phyloP scores from a whole-genome alignment of 176 grass and related monocot species.

The Chrysopogon serrulatus region DNA sequence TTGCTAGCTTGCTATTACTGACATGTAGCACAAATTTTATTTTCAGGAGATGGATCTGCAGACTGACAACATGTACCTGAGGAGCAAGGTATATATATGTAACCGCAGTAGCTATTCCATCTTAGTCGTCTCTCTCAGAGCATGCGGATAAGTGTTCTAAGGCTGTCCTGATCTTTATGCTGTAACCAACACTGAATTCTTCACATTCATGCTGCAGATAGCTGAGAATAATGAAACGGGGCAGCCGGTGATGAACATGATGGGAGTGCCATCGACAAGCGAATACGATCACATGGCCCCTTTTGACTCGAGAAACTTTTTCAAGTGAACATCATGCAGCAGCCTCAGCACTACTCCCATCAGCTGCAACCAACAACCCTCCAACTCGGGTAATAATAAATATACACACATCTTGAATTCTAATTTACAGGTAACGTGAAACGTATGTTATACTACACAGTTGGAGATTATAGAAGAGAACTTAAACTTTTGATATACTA shows the following conservation, averaged over 20 bases:
- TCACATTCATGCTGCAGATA: constrained; percentile 37
- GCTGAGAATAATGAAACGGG: constrained; percentile 67
- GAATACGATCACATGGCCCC: constrained; percentile 64
- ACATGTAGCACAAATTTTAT: background rate
- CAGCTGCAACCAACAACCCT: constrained; percentile 76
- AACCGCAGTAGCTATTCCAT: background rate
- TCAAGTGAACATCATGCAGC: constrained; percentile 64
- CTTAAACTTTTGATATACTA: background rate
- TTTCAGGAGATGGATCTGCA: constrained; percentile 72
- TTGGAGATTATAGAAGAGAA: background rate
- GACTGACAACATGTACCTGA: constrained; percentile 58
- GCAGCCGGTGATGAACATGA: constrained; percentile 65
- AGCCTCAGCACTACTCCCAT: constrained; percentile 57
- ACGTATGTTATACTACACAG: background rate
- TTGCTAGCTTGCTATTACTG: background rate
- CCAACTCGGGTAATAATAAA: constrained; percentile 60
- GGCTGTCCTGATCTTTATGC: background rate
- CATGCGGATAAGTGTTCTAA: background rate
- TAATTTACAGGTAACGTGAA: background rate
- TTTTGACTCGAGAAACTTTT: constrained; percentile 88
- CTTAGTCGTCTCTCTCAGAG: background rate
- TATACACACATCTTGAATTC: background rate
- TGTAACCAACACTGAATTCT: background rate
- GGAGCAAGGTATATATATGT: constrained; percentile 63
- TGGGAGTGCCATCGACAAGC: constrained; percentile 30